Conservation (phyloP, 1,284 basidiomycete genomes). For the Cryptococcus sp. region DNA sequence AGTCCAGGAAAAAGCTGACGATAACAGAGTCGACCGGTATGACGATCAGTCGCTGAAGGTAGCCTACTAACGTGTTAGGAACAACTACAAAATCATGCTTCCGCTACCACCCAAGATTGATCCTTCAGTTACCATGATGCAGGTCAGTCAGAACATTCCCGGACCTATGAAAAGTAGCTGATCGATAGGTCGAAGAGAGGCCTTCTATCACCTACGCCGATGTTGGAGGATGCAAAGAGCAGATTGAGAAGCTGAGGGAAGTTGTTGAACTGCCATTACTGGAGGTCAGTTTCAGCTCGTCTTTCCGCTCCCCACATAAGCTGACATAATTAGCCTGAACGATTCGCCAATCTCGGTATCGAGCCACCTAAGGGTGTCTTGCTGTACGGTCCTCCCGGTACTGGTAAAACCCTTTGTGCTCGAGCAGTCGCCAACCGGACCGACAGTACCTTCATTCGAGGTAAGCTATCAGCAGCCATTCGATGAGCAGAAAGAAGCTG, state of each 20-base stretch:
- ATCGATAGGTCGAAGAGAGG: conserved; percentile 87
- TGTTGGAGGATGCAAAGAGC: conserved; percentile 98
- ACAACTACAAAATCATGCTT: conserved; percentile 98
- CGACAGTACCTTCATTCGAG: conserved; percentile 98
- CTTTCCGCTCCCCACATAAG: background rate
- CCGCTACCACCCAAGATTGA: conserved; percentile 99
- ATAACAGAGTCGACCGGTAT: conserved; percentile 41
- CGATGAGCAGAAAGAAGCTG: background rate
- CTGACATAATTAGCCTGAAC: conserved; percentile 67
- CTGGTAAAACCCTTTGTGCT: conserved; percentile 97
- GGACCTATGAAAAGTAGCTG: no score
- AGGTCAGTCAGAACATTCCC: conserved; percentile 56
- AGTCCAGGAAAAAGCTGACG: background rate
- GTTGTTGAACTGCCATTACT: conserved; percentile 97
- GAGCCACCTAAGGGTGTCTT: conserved; percentile 98
- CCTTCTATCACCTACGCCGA: conserved; percentile 98
- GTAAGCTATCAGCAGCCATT: conserved; percentile 8
- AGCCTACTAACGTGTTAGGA: background rate
- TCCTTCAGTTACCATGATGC: conserved; percentile 99
- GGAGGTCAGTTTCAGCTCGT: conserved; percentile 57
- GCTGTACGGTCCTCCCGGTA: conserved; percentile 91
- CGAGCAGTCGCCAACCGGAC: conserved; percentile 98
- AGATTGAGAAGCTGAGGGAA: conserved; percentile 98
- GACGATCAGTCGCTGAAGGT: background rate
- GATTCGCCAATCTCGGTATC: conserved; percentile 96